These are phyloP conservation scores for Fistulinella prunicolor DNA, from an alignment of 768 basidiomycete genomes.

Conservation along the genomic window DNA sequence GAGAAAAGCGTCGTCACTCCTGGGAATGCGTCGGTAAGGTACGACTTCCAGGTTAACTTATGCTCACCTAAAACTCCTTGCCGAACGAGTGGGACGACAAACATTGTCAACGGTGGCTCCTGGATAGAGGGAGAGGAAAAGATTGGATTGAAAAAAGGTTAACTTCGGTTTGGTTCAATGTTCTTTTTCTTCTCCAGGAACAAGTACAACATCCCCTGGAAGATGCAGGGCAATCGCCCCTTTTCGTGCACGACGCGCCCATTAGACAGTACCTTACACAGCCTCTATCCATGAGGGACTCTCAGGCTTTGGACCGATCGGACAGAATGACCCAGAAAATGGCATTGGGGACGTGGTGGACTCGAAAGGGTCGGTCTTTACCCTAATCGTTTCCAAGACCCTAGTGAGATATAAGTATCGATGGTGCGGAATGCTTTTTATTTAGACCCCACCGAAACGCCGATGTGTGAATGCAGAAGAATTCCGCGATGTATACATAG, in stretches of 20 bases:
- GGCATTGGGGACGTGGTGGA: too few species aligned
- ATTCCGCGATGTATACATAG: too few species aligned
- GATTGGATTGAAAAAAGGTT: neutral
- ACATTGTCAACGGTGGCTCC: conserved; percentile 10
- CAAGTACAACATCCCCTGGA: neutral
- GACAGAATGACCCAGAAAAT: too few species aligned
- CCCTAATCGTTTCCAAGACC: too few species aligned
- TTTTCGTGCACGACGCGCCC: neutral
- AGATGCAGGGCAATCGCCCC: neutral
- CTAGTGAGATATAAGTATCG: too few species aligned
- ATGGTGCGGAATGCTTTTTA: too few species aligned
- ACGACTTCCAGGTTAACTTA: neutral
- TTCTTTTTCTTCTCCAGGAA: conserved; percentile 12
- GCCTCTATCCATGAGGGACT: too few species aligned
- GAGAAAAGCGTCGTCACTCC: conserved; percentile 23
- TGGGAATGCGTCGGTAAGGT: conserved; percentile 7
- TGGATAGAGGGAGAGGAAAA: neutral
- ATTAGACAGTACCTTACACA: too few species aligned
- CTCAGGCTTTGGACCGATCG: too few species aligned
- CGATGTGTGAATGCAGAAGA: too few species aligned
- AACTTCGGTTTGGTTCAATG: neutral
- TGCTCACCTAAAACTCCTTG: conserved; percentile 22
- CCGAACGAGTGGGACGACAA: conserved; percentile 13
- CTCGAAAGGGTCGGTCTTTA: too few species aligned
- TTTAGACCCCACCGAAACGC: too few species aligned